Percentiles rank a stretch among this genome's conserved stretches.
phyloP scores from a whole-genome alignment of 129 eudicot species.

The Pseudognaphalium luteoalbum region DNA sequence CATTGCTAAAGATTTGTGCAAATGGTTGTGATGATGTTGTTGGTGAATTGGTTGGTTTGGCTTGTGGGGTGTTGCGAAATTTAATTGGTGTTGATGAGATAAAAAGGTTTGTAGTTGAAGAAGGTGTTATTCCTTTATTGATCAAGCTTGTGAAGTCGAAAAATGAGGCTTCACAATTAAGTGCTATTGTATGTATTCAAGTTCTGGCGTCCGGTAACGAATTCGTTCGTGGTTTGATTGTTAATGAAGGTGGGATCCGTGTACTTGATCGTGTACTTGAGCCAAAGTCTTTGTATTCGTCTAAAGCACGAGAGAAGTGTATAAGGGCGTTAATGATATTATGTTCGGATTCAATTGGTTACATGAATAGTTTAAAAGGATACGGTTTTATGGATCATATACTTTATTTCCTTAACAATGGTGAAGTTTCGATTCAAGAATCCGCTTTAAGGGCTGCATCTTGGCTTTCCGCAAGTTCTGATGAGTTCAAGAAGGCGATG shows the following conservation, averaged over 20 bases:
- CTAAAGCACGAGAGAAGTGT: conserved; percentile 59
- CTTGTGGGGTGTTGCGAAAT: conserved; percentile 81
- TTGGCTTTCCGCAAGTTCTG: conserved; percentile 76
- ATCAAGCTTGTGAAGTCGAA: conserved; percentile 54
- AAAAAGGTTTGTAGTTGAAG: conserved; percentile 71
- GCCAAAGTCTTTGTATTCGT: conserved; percentile 53
- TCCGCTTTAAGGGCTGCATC: conserved; percentile 64
- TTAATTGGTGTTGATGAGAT: conserved; percentile 83
- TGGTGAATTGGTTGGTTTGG: conserved; percentile 61
- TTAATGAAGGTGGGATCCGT: conserved; percentile 65
- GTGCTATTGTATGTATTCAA: conserved; percentile 62
- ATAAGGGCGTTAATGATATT: conserved; percentile 51
- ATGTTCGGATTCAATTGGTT: conserved; percentile 44
- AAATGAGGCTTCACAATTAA: conserved; percentile 57
- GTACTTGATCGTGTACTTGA: conserved; percentile 56
- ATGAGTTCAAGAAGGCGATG: conserved; percentile 74
- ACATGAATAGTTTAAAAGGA: conserved; percentile 37
- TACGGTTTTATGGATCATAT: conserved; percentile 68
- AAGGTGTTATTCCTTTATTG: conserved; percentile 50
- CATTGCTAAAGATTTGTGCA: conserved; percentile 57
- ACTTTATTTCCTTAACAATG: conserved; percentile 54
- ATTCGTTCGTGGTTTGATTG: conserved; percentile 43
- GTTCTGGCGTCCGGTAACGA: conserved; percentile 62
- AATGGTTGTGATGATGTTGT: conserved; percentile 36
- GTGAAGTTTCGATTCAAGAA: conserved; percentile 72